These are phyloP conservation scores for Stellera chamaejasme DNA, from an alignment of 345 rosid species.

Conservation along the genomic window DNA sequence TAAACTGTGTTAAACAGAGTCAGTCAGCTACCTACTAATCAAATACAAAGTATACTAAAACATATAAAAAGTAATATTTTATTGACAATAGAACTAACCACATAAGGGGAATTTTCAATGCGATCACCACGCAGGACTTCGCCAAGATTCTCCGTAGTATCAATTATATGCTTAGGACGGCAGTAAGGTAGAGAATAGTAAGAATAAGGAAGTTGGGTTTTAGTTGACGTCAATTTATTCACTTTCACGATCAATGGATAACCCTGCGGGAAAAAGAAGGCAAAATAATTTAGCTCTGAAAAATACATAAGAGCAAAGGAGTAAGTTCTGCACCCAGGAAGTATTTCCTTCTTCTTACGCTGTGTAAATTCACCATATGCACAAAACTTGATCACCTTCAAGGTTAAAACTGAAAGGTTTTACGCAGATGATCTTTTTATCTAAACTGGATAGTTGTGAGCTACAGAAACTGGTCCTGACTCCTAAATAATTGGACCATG, in stretches of 20 bases:
- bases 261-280: constrained; percentile 36
- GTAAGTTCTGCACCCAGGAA: too few relatives aligned
- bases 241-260: constrained; percentile 82
- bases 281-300: background rate
- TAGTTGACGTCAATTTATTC: constrained; percentile 79
- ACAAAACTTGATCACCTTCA: too few relatives aligned
- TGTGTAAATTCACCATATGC: too few relatives aligned
- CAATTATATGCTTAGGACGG: constrained; percentile 50
- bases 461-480: too few relatives aligned
- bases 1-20: constrained; percentile 42
- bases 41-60: background rate
- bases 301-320: too few relatives aligned
- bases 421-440: too few relatives aligned
- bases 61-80: background rate
- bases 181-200: constrained; percentile 72
- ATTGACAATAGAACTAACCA: constrained; percentile 26
- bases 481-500: too few relatives aligned
- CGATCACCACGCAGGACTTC: constrained; percentile 95
- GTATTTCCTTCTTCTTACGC: too few relatives aligned
- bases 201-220: constrained; percentile 89
- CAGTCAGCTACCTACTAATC: constrained; percentile 10
- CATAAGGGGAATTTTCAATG: constrained; percentile 82
- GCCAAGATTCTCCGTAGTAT: constrained; percentile 89
- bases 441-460: too few relatives aligned
- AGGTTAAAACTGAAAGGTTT: too few relatives aligned